A percentile compares a stretch with the other conserved stretches of the same genome.
These are phyloP conservation scores for Phytopythium sindhum DNA, from an alignment of 352 stramenopile species.

Conservation along the genomic window DNA sequence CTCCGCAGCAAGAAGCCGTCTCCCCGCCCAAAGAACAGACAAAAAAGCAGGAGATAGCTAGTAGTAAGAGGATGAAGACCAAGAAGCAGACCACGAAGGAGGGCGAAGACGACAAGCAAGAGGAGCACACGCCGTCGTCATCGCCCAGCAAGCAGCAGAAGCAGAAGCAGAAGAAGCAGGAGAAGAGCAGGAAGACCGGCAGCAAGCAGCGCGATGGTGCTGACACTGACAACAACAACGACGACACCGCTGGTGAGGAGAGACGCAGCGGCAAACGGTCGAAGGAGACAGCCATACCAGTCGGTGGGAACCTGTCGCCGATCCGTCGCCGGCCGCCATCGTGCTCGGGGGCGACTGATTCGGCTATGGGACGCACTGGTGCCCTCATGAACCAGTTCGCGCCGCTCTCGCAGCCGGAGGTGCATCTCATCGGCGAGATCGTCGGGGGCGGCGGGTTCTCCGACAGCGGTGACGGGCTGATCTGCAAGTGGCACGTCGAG, in stretches of 20 bases:
- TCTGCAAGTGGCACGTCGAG: conserved; percentile 71
- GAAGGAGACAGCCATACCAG: not conserved
- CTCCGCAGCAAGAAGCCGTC: not conserved
- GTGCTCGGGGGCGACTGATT: too few species aligned
- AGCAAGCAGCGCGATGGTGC: not conserved
- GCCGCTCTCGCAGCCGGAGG: conserved; percentile 41
- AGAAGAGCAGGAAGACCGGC: conserved; percentile 4
- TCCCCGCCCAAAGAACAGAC: not conserved
- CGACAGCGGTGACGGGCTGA: conserved; percentile 29
- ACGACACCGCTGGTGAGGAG: not conserved
- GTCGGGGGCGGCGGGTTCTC: conserved; percentile 48
- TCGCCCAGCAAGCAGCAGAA: conserved; percentile 3
- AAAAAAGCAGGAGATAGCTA: conserved; percentile 2
- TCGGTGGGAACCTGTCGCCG: not conserved
- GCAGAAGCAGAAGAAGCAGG: conserved; percentile 16
- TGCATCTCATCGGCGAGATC: conserved; percentile 73
- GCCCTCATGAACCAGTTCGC: conserved; percentile 1
- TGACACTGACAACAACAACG: not conserved
- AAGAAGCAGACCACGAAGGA: conserved; percentile 7
- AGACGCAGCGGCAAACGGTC: not conserved
- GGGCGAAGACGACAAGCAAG: not conserved
- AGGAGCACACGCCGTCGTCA: not conserved
- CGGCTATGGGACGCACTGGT: not conserved
- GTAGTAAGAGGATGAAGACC: conserved; percentile 9
- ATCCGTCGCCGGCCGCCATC: not conserved